Percentiles rank a stretch among this genome's conserved stretches.
phyloP scores from a whole-genome alignment of 768 basidiomycete genomes.

The Sarcomyxa edulis region DNA sequence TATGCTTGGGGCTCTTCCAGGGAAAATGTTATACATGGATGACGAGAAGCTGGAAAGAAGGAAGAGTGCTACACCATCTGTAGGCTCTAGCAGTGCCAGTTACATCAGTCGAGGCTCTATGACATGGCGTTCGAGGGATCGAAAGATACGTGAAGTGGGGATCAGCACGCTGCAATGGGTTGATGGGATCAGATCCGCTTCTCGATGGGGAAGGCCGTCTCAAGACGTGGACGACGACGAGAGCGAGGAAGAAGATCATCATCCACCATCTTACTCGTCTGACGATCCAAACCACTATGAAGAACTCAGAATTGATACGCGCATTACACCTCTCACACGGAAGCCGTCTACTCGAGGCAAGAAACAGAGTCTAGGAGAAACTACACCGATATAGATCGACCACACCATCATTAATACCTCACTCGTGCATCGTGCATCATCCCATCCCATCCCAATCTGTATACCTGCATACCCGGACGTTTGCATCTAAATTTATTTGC shows the following conservation, averaged over 20 bases:
- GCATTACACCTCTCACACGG: constrained; percentile 60
- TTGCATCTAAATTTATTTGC: too few species aligned
- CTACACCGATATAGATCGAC: constrained; percentile 29
- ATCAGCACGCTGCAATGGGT: constrained; percentile 62
- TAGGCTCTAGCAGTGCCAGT: constrained; percentile 31
- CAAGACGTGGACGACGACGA: constrained; percentile 38
- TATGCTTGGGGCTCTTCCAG: constrained; percentile 67
- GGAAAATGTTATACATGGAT: constrained; percentile 30
- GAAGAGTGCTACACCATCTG: constrained; percentile 13
- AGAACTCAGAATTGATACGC: constrained; percentile 31
- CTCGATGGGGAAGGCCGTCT: constrained; percentile 52
- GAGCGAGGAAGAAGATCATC: constrained; percentile 27
- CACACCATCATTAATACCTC: too few species aligned
- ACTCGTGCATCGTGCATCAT: too few species aligned
- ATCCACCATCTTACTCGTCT: constrained; percentile 13
- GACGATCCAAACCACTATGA: constrained; percentile 28
- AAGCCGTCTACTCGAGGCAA: constrained; percentile 57
- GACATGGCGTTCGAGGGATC: constrained; percentile 55
- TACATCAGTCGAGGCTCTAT: constrained; percentile 38
- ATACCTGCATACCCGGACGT: too few species aligned
- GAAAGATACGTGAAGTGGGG: constrained; percentile 56
- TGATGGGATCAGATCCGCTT: constrained; percentile 57
- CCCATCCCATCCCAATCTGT: too few species aligned
- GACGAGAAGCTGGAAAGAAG: constrained; percentile 20
- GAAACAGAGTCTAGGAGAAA: constrained; percentile 43